A percentile compares a stretch with the other conserved stretches of the same genome.
phyloP scores from a whole-genome alignment of 306 rosid genomes.

The Fagus crenata region DNA sequence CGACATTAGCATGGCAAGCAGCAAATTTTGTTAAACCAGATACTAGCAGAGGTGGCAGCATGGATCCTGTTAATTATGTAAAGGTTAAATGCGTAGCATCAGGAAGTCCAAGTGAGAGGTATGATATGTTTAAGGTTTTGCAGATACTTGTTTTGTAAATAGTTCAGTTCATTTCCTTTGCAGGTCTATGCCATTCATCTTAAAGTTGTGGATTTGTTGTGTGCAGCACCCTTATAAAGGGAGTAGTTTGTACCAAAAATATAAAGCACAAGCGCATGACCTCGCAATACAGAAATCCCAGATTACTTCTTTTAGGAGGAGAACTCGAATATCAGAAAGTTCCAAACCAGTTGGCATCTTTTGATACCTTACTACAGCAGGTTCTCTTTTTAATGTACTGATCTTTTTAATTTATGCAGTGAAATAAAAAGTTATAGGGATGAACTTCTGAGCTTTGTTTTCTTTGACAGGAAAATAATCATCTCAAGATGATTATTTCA shows the following conservation, averaged over 20 bases:
- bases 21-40: conserved; percentile 94
- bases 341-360: conserved; percentile 84
- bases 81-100: conserved; percentile 89
- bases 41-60: conserved; percentile 93
- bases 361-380: conserved; percentile 85
- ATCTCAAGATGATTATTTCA: conserved; percentile 71
- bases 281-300: conserved; percentile 80
- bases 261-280: conserved; percentile 99
- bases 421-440: conserved; percentile 12
- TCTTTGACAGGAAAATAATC: conserved; percentile 81
- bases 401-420: not conserved
- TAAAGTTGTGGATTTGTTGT: conserved; percentile 25
- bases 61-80: conserved; percentile 94
- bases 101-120: conserved; percentile 89
- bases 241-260: conserved; percentile 93
- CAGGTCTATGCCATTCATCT: conserved; percentile 5
- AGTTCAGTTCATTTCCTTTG: not conserved
- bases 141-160: conserved; percentile 4
- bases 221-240: conserved; percentile 78
- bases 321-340: conserved; percentile 91
- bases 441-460: conserved; percentile 22
- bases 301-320: conserved; percentile 79
- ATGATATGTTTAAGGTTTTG: conserved; percentile 26
- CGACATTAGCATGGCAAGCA: conserved; percentile 85
- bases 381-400: conserved; percentile 42